Evolutionary conservation across 805 yeast genomes (phyloP).

Genomic region (Peterozyma toletana): DNA sequence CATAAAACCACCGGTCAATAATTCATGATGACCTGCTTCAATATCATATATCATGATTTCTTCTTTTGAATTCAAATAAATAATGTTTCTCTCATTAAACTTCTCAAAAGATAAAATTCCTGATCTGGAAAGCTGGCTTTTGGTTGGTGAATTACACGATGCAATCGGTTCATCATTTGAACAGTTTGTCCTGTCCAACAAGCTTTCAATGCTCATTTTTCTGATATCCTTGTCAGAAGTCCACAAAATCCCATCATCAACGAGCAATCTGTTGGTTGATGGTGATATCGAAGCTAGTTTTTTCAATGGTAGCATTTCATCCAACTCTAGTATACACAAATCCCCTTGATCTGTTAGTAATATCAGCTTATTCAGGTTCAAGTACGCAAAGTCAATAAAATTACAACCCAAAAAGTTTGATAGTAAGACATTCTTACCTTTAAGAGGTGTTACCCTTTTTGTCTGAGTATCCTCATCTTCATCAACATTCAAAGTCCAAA

Average conservation of each 20-base stretch:
- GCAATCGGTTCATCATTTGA: constrained; percentile 3
- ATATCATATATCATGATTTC: constrained; percentile 25
- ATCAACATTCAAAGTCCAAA: constrained; percentile 42
- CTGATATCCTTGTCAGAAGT: constrained; percentile 12
- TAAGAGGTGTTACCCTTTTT: constrained; percentile 23
- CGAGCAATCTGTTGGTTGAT: constrained; percentile 14
- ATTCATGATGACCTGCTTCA: constrained; percentile 4
- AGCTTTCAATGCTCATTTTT: constrained; percentile 11
- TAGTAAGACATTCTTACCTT: constrained; percentile 54
- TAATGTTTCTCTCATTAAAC: constrained; percentile 16
- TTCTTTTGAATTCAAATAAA: constrained; percentile 28
- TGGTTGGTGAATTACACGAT: constrained; percentile 20
- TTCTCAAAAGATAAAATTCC: constrained; percentile 25
- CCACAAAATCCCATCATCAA: constrained; percentile 12
- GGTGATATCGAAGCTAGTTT: constrained; percentile 14
- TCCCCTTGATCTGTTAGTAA: constrained; percentile 26
- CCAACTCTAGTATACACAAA: constrained; percentile 22
- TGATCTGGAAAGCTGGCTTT: constrained; percentile 15
- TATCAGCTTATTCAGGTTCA: constrained; percentile 29
- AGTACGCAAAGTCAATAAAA: constrained; percentile 33
- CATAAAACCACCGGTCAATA: constrained; percentile 28
- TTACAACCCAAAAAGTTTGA: constrained; percentile 41
- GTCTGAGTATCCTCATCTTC: constrained; percentile 2
- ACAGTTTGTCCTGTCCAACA: constrained; percentile 5
- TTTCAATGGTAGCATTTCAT: constrained; percentile 15